A percentile compares a stretch with the other conserved stretches of the same genome.
Evolutionary conservation across 2,329 filamentous ascomycete species (phyloP).

Genomic region (Trichoderma asperellum): DNA sequence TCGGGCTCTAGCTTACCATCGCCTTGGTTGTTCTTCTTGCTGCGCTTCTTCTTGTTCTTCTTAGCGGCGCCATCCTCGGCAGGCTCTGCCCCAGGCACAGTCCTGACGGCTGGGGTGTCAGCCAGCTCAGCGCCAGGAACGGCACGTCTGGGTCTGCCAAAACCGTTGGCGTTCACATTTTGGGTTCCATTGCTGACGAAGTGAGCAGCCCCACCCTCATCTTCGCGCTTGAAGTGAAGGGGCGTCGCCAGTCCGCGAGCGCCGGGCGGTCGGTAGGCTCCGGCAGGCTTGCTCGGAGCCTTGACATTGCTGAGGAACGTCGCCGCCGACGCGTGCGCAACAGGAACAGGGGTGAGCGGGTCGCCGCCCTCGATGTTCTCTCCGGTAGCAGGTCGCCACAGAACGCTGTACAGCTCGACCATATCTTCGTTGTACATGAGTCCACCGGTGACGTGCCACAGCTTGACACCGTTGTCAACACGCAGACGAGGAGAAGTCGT

Average conservation of each 20-base stretch:
- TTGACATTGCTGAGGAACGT: slow-evolving; percentile 85
- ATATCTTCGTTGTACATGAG: slow-evolving; percentile 97
- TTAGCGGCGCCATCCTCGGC: slow-evolving; percentile 80
- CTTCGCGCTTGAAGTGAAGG: slow-evolving; percentile 94
- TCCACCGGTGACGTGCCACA: slow-evolving; percentile 88
- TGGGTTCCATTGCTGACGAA: slow-evolving; percentile 76
- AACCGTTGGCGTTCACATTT: slow-evolving; percentile 75
- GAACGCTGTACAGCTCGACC: slow-evolving; percentile 87
- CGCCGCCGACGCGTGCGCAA: slow-evolving; percentile 79
- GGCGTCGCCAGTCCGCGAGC: slow-evolving; percentile 88
- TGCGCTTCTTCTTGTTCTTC: slow-evolving; percentile 99
- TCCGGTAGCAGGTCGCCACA: slow-evolving; percentile 78
- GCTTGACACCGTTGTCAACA: slow-evolving; percentile 93
- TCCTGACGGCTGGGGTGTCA: slow-evolving; percentile 69
- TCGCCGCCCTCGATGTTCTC: slow-evolving; percentile 65
- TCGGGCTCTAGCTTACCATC: slow-evolving; percentile 61
- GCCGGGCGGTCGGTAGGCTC: slow-evolving; percentile 92
- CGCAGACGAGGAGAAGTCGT: slow-evolving; percentile 93
- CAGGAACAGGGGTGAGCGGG: slow-evolving; percentile 73
- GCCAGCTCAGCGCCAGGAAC: slow-evolving; percentile 85
- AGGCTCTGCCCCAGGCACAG: slow-evolving; percentile 65
- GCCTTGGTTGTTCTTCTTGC: slow-evolving; percentile 83
- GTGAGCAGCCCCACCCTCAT: slow-evolving; percentile 91
- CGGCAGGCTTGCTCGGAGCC: slow-evolving; percentile 95
- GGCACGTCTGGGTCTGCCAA: slow-evolving; percentile 72